phyloP scores from a whole-genome alignment of 768 basidiomycete genomes.

The Hypholoma fasciculare region DNA sequence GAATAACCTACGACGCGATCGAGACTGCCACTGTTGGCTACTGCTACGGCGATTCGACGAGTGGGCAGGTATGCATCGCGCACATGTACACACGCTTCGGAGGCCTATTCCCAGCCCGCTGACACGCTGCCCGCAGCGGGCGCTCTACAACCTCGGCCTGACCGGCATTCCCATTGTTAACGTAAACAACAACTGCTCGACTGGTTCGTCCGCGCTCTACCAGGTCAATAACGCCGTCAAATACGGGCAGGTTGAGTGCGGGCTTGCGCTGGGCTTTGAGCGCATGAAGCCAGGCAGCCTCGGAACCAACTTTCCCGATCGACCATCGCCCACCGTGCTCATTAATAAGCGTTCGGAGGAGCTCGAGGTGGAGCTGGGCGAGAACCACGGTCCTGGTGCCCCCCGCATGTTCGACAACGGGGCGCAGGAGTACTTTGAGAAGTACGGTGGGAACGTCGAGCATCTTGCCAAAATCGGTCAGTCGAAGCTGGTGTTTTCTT shows the following conservation, averaged over 20 bases:
- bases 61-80: constrained; percentile 56
- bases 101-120: neutral
- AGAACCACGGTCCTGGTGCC: constrained; percentile 68
- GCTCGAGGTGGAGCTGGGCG: constrained; percentile 53
- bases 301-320: constrained; percentile 61
- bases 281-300: constrained; percentile 79
- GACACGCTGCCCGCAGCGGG: constrained; percentile 43
- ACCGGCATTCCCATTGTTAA: constrained; percentile 85
- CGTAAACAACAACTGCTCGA: constrained; percentile 88
- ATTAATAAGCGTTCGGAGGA: constrained; percentile 44
- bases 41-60: constrained; percentile 79
- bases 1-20: constrained; percentile 79
- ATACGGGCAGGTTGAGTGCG: constrained; percentile 68
- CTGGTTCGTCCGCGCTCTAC: constrained; percentile 77
- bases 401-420: constrained; percentile 78
- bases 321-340: constrained; percentile 47
- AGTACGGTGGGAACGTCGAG: constrained; percentile 65
- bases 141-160: constrained; percentile 81
- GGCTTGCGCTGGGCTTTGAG: constrained; percentile 84
- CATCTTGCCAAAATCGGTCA: constrained; percentile 79
- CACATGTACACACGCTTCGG: neutral
- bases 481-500: constrained; percentile 8
- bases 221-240: constrained; percentile 73
- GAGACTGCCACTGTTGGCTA: constrained; percentile 77
- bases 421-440: constrained; percentile 74